Evolutionary conservation across 441 rosid species (phyloP).

Genomic region (Flueggea neowawraea): DNA sequence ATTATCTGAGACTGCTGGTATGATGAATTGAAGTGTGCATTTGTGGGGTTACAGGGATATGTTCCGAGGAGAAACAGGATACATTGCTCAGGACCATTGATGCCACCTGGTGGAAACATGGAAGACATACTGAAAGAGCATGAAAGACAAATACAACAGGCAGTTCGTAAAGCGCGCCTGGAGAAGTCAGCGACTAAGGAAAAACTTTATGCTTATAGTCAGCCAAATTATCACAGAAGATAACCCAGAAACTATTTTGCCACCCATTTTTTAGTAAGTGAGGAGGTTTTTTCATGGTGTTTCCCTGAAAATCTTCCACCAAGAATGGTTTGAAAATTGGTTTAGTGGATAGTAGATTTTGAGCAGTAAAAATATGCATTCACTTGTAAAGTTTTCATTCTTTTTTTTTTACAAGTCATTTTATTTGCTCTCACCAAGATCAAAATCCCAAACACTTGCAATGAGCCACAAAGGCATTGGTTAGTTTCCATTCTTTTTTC

Average conservation of each 20-base stretch:
- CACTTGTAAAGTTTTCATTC: too few species aligned
- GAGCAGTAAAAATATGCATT: too few species aligned
- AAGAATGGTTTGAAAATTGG: conserved; percentile 2
- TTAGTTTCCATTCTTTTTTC: too few species aligned
- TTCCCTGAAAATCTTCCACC: not conserved
- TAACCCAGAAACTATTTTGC: conserved; percentile 8
- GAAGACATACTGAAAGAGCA: conserved; percentile 87
- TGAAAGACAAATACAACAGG: conserved; percentile 95
- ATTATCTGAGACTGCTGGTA: too few species aligned
- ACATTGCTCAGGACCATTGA: conserved; percentile 87
- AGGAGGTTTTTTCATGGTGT: not conserved
- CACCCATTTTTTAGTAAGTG: not conserved
- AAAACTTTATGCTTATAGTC: conserved; percentile 23
- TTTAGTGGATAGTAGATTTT: too few species aligned
- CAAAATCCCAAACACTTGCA: too few species aligned
- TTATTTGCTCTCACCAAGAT: too few species aligned
- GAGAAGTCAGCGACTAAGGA: conserved; percentile 56
- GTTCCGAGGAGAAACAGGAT: conserved; percentile 68
- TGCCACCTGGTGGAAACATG: conserved; percentile 88
- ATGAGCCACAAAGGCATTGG: too few species aligned
- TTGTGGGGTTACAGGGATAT: conserved; percentile 51
- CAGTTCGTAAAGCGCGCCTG: conserved; percentile 73
- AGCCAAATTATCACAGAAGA: conserved; percentile 18
- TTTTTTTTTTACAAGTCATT: too few species aligned
- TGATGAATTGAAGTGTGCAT: not conserved